Base-by-base conservation (phyloP, 352 stramenopile genomes). In the Globisporangium alternatum region DNA sequence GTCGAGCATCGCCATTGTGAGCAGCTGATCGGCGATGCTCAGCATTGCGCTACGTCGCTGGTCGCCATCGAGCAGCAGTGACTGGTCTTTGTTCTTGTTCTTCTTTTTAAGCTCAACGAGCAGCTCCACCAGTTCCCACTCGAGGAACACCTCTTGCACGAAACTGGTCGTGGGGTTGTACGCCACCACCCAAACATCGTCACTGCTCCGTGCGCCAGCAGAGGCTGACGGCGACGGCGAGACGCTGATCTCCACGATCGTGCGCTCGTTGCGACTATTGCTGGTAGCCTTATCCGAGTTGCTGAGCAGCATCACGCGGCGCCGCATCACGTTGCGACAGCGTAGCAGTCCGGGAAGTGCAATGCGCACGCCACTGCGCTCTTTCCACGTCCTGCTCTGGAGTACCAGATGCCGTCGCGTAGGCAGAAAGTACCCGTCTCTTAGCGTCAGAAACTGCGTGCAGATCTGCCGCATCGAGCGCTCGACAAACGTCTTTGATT, bases 121-220 rank as follows among this genome's bases (percentile, higher is more conserved):
- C n/a, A 94, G 67, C 55, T 80, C 63, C 2, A 92, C 69, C 5
- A 92, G 66, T 22, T 88, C 76, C 71, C 74, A 87, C 56, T 94
- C 80, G n/a, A 94, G 67, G 56, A 86, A 92, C 47, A 92, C 68
- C 21, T 77, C 72, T 33, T 90, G 70, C 5, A 72, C 59, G 10
- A 59, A 68, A 12, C 67, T 75, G 2, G 69, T 65, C 2, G 54
- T 51, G 15, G 81, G 78, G 28, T 88, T 69, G 63, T 92, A 90
- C n/a, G 80, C 81, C n/a, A 64, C 72, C 1, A 89, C 56, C 79
- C 78, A 92, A 17, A 63, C 45, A 8, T 67, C 62, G 19, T 22
- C 19, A 30, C n/a, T 54, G 10, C 61, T 10, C 12, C 60, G 53
- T 56, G 19, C 31, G 15, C 41, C 37, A 51, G 33, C 48, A 41